These are phyloP conservation scores for Lagenidium giganteum DNA, from an alignment of 352 stramenopile species.

Conservation along the genomic window DNA sequence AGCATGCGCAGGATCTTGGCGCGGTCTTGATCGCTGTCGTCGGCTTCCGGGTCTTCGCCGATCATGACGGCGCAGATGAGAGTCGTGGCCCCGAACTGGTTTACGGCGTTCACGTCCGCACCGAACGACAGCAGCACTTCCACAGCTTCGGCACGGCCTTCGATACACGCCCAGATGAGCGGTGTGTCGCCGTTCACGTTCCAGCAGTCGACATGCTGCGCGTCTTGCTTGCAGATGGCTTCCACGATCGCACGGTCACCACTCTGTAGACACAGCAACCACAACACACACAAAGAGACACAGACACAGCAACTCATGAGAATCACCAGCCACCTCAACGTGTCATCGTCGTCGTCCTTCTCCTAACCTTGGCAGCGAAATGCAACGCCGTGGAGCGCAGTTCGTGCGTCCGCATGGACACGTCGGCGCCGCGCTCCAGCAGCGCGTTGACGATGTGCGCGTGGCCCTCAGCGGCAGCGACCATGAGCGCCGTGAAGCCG, in stretches of 20 bases:
- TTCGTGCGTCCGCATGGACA: conserved; percentile 61
- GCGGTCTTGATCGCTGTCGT: conserved; percentile 39
- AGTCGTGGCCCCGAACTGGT: conserved; percentile 63
- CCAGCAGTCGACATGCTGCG: conserved; percentile 47
- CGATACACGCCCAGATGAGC: conserved; percentile 78
- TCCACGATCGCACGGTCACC: conserved; percentile 58
- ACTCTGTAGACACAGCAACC: conserved; percentile 26
- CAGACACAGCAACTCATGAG: not conserved
- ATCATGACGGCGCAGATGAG: conserved; percentile 79
- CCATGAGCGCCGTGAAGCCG: conserved; percentile 83
- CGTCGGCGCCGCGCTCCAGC: conserved; percentile 49
- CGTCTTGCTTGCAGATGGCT: conserved; percentile 62
- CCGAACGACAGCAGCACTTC: conserved; percentile 54
- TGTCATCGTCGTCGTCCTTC: not conserved
- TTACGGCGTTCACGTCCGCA: conserved; percentile 64
- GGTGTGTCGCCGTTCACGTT: conserved; percentile 78
- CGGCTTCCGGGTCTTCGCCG: conserved; percentile 59
- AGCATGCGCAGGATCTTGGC: conserved; percentile 57
- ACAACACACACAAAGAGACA: not conserved
- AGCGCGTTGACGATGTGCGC: conserved; percentile 47
- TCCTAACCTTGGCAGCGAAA: conserved; percentile 70
- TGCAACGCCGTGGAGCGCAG: conserved; percentile 71
- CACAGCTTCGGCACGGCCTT: conserved; percentile 62
- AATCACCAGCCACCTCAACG: not conserved
- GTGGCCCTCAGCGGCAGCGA: conserved; percentile 71